A percentile compares a stretch with the other conserved stretches of the same genome.
Evolutionary conservation across 2,329 filamentous ascomycete species (phyloP).

Genomic region (Albifimbria verrucaria): DNA sequence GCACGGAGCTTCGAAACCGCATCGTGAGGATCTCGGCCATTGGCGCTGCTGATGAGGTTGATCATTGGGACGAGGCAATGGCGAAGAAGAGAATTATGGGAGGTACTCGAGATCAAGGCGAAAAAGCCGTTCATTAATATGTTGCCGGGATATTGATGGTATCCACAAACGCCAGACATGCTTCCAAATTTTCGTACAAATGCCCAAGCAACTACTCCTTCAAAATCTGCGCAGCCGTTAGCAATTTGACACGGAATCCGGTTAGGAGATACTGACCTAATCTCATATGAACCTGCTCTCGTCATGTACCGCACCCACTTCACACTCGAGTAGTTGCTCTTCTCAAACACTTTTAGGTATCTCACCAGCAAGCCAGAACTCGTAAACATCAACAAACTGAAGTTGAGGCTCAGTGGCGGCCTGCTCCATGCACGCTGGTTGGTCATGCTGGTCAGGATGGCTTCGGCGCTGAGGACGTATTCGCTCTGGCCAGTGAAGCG

Average conservation of each 20-base stretch:
- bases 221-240: not conserved
- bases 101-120: no score
- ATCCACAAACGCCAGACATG: conserved; percentile 23
- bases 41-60: no score
- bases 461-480: conserved; percentile 91
- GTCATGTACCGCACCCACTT: conserved; percentile 99
- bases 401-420: conserved; percentile 86
- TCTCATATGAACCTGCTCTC: conserved; percentile 94
- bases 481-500: conserved; percentile 98
- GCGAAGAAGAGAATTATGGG: no score
- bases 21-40: no score
- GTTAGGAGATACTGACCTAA: conserved; percentile 56
- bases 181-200: conserved; percentile 17
- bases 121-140: conserved; percentile 18
- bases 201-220: not conserved
- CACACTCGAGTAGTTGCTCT: conserved; percentile 97
- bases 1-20: no score
- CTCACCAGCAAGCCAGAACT: conserved; percentile 87
- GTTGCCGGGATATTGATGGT: conserved; percentile 21
- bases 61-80: no score
- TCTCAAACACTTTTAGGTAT: conserved; percentile 98
- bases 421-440: conserved; percentile 97
- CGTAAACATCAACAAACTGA: conserved; percentile 96
- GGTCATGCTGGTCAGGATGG: conserved; percentile 92
- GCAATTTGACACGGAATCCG: not conserved